phyloP scores from a whole-genome alignment of 1,284 basidiomycete genomes.

The Meira miltonrushii region DNA sequence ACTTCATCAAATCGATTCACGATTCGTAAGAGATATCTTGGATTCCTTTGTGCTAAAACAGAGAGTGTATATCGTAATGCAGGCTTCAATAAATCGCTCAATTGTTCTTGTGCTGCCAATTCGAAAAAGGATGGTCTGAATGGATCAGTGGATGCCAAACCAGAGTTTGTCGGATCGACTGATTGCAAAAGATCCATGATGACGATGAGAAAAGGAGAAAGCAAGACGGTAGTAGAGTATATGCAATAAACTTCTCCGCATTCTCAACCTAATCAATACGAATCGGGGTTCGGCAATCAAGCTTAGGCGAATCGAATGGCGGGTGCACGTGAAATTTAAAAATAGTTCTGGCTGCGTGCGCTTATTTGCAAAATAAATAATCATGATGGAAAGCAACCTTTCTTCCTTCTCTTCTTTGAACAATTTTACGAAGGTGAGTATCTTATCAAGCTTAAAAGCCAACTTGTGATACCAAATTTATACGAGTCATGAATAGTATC shows the following conservation, averaged over 20 bases:
- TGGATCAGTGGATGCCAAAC: constrained; percentile 22
- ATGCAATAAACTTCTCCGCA: too few relatives aligned
- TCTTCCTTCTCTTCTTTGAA: constrained; percentile 2
- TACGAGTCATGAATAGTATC: neutral
- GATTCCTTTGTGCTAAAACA: constrained; percentile 90
- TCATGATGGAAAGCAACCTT: neutral
- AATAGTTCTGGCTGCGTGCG: too few relatives aligned
- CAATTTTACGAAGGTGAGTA: constrained; percentile 4
- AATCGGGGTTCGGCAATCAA: too few relatives aligned
- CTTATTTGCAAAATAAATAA: too few relatives aligned
- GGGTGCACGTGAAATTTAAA: too few relatives aligned
- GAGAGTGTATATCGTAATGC: constrained; percentile 88
- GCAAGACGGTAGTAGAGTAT: too few relatives aligned
- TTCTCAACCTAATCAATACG: too few relatives aligned
- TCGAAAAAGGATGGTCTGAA: constrained; percentile 88
- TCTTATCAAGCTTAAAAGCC: neutral
- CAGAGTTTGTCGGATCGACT: constrained; percentile 10
- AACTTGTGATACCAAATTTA: neutral
- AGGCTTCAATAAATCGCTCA: constrained; percentile 84
- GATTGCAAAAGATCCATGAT: constrained; percentile 15
- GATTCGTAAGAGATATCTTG: constrained; percentile 81
- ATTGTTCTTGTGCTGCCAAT: constrained; percentile 88
- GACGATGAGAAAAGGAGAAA: too few relatives aligned
- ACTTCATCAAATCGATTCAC: constrained; percentile 96
- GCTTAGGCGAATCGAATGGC: too few relatives aligned